Evolutionary conservation across 2,329 filamentous ascomycete species (phyloP), one percentile per base, ranked within the genome.

Genomic region (Aureobasidium pullulans): DNA sequence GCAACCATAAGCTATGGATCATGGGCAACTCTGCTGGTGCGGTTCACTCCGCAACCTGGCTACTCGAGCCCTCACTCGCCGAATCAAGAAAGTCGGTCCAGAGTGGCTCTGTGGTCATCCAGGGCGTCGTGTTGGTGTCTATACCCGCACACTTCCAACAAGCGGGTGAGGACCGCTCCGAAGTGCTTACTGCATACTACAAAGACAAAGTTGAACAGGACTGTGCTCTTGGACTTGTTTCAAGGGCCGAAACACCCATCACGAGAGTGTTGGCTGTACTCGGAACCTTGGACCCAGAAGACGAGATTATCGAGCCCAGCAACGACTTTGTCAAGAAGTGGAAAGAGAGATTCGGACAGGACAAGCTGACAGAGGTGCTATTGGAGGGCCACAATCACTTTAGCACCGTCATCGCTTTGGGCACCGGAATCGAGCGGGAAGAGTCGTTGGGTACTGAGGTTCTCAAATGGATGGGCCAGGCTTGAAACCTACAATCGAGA

Each of bases 11-110:
- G 58, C 49, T 76, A 1, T 72, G 71, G 59, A 56, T 75, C 11
- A 65, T 76, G 64, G 74, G 74, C 0, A 76, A 76, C 60, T 76
- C 74, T 3, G 74, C 73, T 1, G 74, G 74, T 8, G 74, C 72
- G 23, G 68, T 74, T 8, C 73, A 76, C 56, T 59, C 69, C 19
- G 58, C 69, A 0, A 76, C 73, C 0, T 76, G 71, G 52, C 64
- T 75, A 16, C 64, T 76, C 2, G 57, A 71, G 11, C 43, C 68
- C 9, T 57, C 52, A 9, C 66, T 66, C 50, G 57, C 59, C 4
- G 47, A 47, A 7, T 66, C 66, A 4, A 58, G 66, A 56, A 54
- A 53, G 16, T 62, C 61, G 23, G 50, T 68, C 6, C 42, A 64
- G 4, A 60, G 15, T 8, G 64, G 63, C 6, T 42, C 43, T 8